These are phyloP conservation scores for Scenedesmus sp. DNA, from an alignment of 163 green algal genomes.

Conservation along the genomic window DNA sequence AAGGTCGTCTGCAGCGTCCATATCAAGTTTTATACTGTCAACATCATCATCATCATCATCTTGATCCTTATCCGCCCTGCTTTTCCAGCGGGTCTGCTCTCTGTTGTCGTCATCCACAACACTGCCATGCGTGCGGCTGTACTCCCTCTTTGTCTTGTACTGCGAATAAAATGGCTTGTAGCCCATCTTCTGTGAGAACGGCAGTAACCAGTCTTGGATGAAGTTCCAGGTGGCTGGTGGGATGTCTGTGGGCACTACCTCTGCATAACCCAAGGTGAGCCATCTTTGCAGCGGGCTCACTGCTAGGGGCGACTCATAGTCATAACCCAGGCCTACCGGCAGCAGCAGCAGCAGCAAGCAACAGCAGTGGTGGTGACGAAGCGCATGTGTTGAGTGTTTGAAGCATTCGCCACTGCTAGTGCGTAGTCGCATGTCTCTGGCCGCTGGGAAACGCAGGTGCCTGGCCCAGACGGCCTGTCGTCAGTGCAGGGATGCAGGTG, in stretches of 20 bases:
- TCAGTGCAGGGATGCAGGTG: background rate
- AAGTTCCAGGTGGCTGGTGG: constrained; percentile 39
- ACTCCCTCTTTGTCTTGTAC: constrained; percentile 39
- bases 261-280: constrained; percentile 17
- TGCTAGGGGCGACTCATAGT: constrained; percentile 47
- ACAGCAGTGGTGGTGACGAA: background rate
- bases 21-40: background rate
- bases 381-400: background rate
- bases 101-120: background rate
- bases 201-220: constrained; percentile 3
- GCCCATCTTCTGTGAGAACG: constrained; percentile 9
- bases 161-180: constrained; percentile 46
- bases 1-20: background rate
- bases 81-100: background rate
- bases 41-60: background rate
- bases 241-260: constrained; percentile 38
- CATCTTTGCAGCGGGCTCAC: constrained; percentile 48
- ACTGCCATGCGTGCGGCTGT: background rate
- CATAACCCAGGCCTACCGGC: constrained; percentile 39
- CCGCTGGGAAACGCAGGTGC: background rate
- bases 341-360: background rate
- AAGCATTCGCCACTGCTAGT: background rate
- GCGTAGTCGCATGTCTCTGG: background rate
- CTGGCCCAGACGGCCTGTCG: too few species aligned
- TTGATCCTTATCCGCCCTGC: background rate